Base-by-base conservation (phyloP, 495 filamentous ascomycete species). In the Astrothelium macrocarpum region DNA sequence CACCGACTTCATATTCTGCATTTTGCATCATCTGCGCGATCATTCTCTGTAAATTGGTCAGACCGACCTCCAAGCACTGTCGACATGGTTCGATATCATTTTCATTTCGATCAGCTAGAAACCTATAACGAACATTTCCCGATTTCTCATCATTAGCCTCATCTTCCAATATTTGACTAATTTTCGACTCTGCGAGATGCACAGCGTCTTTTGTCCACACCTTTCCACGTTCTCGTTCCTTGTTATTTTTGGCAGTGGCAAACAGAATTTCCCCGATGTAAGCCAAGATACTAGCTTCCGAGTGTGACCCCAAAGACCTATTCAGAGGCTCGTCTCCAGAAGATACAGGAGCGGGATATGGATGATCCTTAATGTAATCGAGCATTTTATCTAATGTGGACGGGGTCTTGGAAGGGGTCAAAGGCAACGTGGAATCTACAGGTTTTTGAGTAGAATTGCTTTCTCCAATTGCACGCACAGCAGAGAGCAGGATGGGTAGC, bases 241-340 rank as follows among this genome's bases (percentile, higher is more conserved):
- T 4, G 25, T 56, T 29, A 56, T 12, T 56, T 56, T 56, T 56
- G 29, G 62, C 58, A 9, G 81, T 81, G 1, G 90, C 82, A 77
- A 87, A 97, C 58, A 98, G 75, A 65, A 97, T 91, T 77, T 98
- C 94, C 62, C 93, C 95, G 63, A 98, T 91, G 74, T 96, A 90
- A 23, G 88, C 81, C 85, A 91, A 89, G 2, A 96, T 75, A 5
- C 82, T 88, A 2, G 90, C 91, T 72, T 96, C 90, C 59, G 90
- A 87, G 79, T 94, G 96, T 25, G 45, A 63, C 29, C 77, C 75
- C 0, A 80, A 62, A 32, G 82, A 81, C 36, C 87, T 85, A 2
- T 78, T 61, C 0, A 90, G 84, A 0, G 87, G 81, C 18, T 80
- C 73, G 53, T 88, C 81, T 32, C 90, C 91, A 31, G 87, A 83